A percentile compares a stretch with the other conserved stretches of the same genome.
Evolutionary conservation across 2,329 filamentous ascomycete genomes (phyloP).

Genomic region (Emydomyces testavorans): DNA sequence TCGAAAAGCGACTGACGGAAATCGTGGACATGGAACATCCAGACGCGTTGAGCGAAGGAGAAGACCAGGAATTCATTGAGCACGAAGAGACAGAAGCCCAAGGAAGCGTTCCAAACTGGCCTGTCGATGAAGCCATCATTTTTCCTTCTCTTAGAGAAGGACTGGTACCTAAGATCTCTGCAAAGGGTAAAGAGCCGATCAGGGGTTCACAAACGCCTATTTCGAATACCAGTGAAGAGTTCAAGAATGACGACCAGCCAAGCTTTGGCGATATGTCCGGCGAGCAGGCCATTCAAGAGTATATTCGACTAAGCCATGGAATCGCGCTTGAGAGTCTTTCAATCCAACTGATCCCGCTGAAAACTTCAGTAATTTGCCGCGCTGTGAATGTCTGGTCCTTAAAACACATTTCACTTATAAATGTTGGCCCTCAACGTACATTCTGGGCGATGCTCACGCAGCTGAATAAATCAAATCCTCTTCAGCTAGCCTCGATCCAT

Average conservation of each 20-base stretch:
- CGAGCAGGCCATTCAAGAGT: constrained; percentile 30
- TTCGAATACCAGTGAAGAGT: background rate
- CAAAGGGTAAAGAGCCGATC: constrained; percentile 9
- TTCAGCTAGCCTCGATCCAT: constrained; percentile 48
- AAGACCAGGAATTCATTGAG: constrained; percentile 21
- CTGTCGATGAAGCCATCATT: background rate
- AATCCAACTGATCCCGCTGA: constrained; percentile 50
- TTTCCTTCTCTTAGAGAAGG: background rate
- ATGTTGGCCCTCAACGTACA: constrained; percentile 49
- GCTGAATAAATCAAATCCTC: constrained; percentile 42
- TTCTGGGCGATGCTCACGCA: constrained; percentile 49
- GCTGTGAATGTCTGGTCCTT: constrained; percentile 48
- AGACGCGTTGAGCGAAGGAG: constrained; percentile 24
- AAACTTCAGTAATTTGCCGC: constrained; percentile 45
- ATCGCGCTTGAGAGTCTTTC: constrained; percentile 45
- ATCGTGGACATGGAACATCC: constrained; percentile 25
- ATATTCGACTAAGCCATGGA: constrained; percentile 48
- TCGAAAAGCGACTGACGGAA: constrained; percentile 16
- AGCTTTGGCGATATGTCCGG: background rate
- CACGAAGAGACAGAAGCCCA: constrained; percentile 8
- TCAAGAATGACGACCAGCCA: background rate
- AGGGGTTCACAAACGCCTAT: background rate
- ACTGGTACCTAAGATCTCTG: background rate
- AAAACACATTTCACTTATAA: constrained; percentile 49
- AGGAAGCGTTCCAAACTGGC: background rate